phyloP scores from a whole-genome alignment of 2,329 filamentous ascomycete species.

The Microdochium bolleyi region DNA sequence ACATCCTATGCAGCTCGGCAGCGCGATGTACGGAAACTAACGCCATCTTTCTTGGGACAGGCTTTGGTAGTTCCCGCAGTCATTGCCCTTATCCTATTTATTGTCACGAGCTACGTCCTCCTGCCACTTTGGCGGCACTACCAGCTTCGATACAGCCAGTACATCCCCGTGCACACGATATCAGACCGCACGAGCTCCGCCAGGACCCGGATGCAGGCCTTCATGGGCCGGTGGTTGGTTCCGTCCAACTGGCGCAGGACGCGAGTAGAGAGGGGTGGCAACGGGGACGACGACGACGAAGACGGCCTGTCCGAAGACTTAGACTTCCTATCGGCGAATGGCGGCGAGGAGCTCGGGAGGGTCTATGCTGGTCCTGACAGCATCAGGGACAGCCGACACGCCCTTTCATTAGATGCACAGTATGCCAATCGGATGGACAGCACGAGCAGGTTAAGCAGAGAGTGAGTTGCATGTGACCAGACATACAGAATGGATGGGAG shows the following conservation, averaged over 20 bases:
- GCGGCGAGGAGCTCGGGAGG: slow-evolving; percentile 51
- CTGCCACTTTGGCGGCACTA: slow-evolving; percentile 64
- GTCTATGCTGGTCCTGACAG: slow-evolving; percentile 36
- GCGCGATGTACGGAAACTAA: background rate
- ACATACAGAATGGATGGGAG: too few relatives aligned
- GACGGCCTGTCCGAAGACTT: slow-evolving; percentile 25
- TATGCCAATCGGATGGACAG: slow-evolving; percentile 33
- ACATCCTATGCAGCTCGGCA: background rate
- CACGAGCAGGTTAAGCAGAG: slow-evolving; percentile 62
- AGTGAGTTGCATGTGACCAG: slow-evolving; percentile 36
- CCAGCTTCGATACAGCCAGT: slow-evolving; percentile 63
- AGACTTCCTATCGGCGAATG: slow-evolving; percentile 52
- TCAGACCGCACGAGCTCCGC: slow-evolving; percentile 48
- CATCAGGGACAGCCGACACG: slow-evolving; percentile 36
- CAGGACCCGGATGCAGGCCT: slow-evolving; percentile 39
- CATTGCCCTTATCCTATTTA: slow-evolving; percentile 62
- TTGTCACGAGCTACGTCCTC: slow-evolving; percentile 56
- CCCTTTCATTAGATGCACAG: slow-evolving; percentile 25
- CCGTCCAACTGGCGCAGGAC: slow-evolving; percentile 41
- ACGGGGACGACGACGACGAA: slow-evolving; percentile 31
- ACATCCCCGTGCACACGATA: slow-evolving; percentile 61
- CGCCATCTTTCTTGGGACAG: slow-evolving; percentile 27
- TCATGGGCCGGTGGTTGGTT: slow-evolving; percentile 29
- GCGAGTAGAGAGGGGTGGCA: slow-evolving; percentile 27
- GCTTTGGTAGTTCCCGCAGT: slow-evolving; percentile 62